Evolutionary conservation across 1,284 basidiomycete genomes (phyloP), one percentile per base, ranked within the genome.

Genomic region (Leccinum glutinopallens): DNA sequence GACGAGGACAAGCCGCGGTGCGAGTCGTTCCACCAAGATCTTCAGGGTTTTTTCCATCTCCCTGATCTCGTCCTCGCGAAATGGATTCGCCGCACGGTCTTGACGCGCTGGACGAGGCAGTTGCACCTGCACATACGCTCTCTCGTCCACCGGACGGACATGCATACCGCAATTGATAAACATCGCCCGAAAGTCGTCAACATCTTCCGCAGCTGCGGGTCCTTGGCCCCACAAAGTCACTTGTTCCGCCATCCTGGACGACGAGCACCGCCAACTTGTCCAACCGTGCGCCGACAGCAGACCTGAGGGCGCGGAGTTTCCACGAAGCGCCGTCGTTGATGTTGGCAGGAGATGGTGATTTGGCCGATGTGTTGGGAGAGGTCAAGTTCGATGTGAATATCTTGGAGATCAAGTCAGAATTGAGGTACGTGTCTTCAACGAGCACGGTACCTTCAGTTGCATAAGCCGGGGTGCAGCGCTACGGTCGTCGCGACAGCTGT

Each of bases 291-390:
- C 88, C 87, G 22, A 76, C 74, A 2, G 83, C 78, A 71, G 92
- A 92, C 67, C 81, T 84, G 69, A 91, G 84, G 59, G 79, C 76
- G 25, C 81, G 78, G 61, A 92, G 71, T 68, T 92, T 92, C 91
- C 91, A 93, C 5, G 72, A 71, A 0, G 89, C 90, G 41, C 81
- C 80, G 1, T 84, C 83, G 64, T 89, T 83, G 35, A 89, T 81
- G 0, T 64, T 60, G 2, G 84, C 82, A 1, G 75, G 33, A 35
- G 33, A 35, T 35, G 33, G 33, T 35, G 33, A 35, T 35, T 54
- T 43, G 15, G 41, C 17, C 17, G 41, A 43, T 43, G 41, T 43
- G 41, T 15, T n/a, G 41, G 41, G 15, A 43, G 41, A 15, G 41
- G 33, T 35, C 33, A 35, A 35, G 33, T 35, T 35, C 33, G 33